A percentile compares a stretch with the other conserved stretches of the same genome.
Conservation (phyloP, 352 stramenopile species). For the Phytophthora brassicae region DNA sequence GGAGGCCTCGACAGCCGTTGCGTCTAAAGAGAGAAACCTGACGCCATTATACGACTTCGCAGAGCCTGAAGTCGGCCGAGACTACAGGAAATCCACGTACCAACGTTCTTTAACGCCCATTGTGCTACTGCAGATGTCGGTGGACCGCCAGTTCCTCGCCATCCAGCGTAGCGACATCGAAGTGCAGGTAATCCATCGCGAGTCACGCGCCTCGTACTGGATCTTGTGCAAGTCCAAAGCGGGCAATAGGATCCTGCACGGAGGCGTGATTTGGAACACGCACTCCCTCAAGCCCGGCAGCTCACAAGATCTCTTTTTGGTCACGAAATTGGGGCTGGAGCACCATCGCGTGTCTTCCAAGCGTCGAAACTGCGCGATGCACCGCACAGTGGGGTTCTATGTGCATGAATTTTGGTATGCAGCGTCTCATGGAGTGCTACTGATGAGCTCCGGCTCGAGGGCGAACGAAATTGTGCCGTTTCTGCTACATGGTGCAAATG, state of each 20-base stretch:
- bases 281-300: constrained; percentile 41
- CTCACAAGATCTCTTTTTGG: constrained; percentile 75
- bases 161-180: constrained; percentile 85
- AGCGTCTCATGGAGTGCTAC: constrained; percentile 54
- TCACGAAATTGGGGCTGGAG: constrained; percentile 77
- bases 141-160: constrained; percentile 66
- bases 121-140: constrained; percentile 52
- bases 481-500: constrained; percentile 50
- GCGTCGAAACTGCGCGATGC: constrained; percentile 53
- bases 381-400: constrained; percentile 57
- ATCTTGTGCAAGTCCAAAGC: constrained; percentile 70
- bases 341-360: constrained; percentile 71
- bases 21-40: constrained; percentile 1
- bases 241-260: constrained; percentile 60
- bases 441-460: constrained; percentile 72
- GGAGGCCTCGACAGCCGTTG: constrained; percentile 4
- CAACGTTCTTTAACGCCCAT: constrained; percentile 23
- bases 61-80: constrained; percentile 7
- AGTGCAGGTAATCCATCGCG: constrained; percentile 63
- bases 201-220: constrained; percentile 56
- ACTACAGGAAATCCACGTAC: background rate
- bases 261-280: constrained; percentile 70
- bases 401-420: constrained; percentile 81
- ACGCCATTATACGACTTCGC: constrained; percentile 52
- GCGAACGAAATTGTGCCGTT: constrained; percentile 81